phyloP scores from a whole-genome alignment of 2,329 filamentous ascomycete genomes.

The Trichoderma oligosporum region DNA sequence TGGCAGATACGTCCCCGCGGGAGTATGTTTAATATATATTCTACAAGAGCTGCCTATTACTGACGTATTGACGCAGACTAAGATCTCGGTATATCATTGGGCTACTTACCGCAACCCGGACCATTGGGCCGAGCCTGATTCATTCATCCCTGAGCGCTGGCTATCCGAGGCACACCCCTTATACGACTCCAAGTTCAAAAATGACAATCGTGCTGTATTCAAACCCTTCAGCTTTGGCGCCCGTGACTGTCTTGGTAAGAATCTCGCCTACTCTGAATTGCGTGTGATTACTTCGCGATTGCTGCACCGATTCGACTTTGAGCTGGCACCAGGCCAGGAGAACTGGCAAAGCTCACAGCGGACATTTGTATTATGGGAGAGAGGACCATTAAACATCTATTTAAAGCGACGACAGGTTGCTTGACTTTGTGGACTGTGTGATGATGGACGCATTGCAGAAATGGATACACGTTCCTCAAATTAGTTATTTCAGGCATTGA shows the following conservation, averaged over 20 bases:
- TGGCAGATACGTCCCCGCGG: slow-evolving; percentile 34
- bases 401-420: neutral
- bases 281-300: slow-evolving; percentile 43
- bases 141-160: slow-evolving; percentile 49
- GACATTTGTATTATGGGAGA: slow-evolving; percentile 23
- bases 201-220: slow-evolving; percentile 37
- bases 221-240: slow-evolving; percentile 40
- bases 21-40: slow-evolving; percentile 37
- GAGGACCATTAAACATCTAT: slow-evolving; percentile 20
- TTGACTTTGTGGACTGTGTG: neutral
- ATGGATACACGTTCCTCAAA: no score
- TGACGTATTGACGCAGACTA: slow-evolving; percentile 31
- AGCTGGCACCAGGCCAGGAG: slow-evolving; percentile 26
- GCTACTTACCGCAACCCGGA: slow-evolving; percentile 41
- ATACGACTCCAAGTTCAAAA: slow-evolving; percentile 35
- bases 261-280: slow-evolving; percentile 46
- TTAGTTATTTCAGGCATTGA: no score
- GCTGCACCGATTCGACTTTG: slow-evolving; percentile 45
- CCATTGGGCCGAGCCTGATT: slow-evolving; percentile 44
- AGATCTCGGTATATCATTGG: slow-evolving; percentile 43
- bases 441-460: no score
- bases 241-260: slow-evolving; percentile 41
- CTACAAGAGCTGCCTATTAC: neutral
- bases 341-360: slow-evolving; percentile 25
- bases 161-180: slow-evolving; percentile 27